Base-by-base conservation (phyloP, 495 filamentous ascomycete species). In the Penicillium macrosclerotiorum region DNA sequence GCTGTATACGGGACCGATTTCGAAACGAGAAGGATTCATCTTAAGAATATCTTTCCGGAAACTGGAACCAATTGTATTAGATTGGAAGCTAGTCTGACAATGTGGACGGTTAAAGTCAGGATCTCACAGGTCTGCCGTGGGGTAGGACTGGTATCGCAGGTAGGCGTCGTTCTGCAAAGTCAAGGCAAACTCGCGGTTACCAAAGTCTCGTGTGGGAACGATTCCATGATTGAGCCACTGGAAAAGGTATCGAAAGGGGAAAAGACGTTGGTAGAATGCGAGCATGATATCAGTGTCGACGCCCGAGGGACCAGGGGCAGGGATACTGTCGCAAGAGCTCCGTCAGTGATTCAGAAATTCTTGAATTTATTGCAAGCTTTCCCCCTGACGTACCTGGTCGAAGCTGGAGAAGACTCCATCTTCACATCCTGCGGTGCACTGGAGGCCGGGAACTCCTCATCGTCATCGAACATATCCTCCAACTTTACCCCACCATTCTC, bases 181-280 rank as follows among this genome's bases (percentile, higher is more conserved):
- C 54, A 99, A 89, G 13, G 90, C 89, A 59, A 99, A 96, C 62
- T 99, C 93, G 41, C 93, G 87, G 59, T 96, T 89, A 11, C 76
- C 80, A 63, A 97, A 97, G 60, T 97, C 91, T 47, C 82, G 82
- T 2, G 84, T 83, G 0, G 94, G 93, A 5, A 81, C 77, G 20
- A 90, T 83, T 34, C 87, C 88, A 64, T 99, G 93, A 60, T 97
- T 97, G 13, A 99, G 80, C 93, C 93, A 99, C 65, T 96, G 91
- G 69, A 96, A 97, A 18, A 96, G 82, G 53, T 88, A 84, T 24
- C 93, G 84, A 73, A 94, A 99, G 6, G 93, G 93, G 62, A 97
- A 97, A 27, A 97, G 80, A 30, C 93, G 89, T 60, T 94, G 88
- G 59, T 99, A 99, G 68, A 96, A 99, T 22, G 81, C 83, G 45